phyloP scores from a whole-genome alignment of 2,329 filamentous ascomycete species.

The Aspergillus neoniger region DNA sequence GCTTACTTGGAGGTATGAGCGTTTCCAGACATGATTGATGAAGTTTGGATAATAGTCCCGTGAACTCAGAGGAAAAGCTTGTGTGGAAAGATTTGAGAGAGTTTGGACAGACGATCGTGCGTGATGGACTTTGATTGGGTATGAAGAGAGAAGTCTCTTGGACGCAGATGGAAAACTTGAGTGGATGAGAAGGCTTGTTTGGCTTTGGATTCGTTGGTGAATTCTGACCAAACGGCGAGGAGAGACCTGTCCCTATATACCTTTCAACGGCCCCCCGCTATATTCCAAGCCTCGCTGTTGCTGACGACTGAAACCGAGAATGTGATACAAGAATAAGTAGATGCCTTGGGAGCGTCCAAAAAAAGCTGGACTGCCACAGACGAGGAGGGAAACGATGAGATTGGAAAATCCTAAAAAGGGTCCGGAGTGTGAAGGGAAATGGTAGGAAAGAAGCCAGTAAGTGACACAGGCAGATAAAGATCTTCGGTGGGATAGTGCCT shows the following conservation, averaged over 20 bases:
- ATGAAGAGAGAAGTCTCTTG: not conserved
- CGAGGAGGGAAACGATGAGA: slow-evolving; percentile 12
- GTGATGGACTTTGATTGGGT: not conserved
- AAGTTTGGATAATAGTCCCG: not conserved
- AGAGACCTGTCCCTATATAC: slow-evolving; percentile 19
- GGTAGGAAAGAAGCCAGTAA: slow-evolving; percentile 7
- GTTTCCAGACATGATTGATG: slow-evolving; percentile 18
- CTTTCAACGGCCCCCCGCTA: not conserved
- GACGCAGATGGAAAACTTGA: not conserved
- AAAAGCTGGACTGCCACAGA: slow-evolving; percentile 6
- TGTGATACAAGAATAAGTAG: slow-evolving; percentile 18
- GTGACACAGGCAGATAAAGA: slow-evolving; percentile 21
- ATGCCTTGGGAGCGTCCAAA: slow-evolving; percentile 4
- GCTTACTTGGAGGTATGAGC: slow-evolving; percentile 21
- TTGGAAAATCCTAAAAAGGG: not conserved
- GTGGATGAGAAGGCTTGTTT: not conserved
- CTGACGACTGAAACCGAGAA: slow-evolving; percentile 10
- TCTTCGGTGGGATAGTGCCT: slow-evolving; percentile 19
- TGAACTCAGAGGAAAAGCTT: not conserved
- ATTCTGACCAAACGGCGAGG: slow-evolving; percentile 3
- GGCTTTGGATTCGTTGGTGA: not conserved
- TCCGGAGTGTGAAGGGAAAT: slow-evolving; percentile 5
- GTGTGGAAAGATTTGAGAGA: not conserved
- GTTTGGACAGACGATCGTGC: not conserved
- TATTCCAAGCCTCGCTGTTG: not conserved